A percentile compares a stretch with the other conserved stretches of the same genome.
phyloP scores from a whole-genome alignment of 2,329 filamentous ascomycete genomes.

The Epichloe sp. region DNA sequence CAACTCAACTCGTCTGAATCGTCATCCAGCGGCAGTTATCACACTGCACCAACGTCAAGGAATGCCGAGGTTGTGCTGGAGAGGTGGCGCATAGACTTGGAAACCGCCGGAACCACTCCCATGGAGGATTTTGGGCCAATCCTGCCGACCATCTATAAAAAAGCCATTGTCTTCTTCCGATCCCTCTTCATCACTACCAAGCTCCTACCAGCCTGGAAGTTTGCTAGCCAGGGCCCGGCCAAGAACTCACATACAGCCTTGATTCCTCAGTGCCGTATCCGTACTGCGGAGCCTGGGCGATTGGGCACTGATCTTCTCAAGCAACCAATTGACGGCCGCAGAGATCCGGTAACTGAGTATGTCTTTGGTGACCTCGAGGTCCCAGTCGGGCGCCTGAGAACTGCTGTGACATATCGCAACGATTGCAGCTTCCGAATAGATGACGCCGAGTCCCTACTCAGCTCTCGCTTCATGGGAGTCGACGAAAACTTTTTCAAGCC shows the following conservation, averaged over 20 bases:
- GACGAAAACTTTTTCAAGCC: conserved; percentile 82
- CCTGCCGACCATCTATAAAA: conserved; percentile 89
- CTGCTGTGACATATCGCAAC: conserved; percentile 71
- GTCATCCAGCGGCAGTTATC: conserved; percentile 32
- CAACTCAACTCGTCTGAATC: conserved; percentile 55
- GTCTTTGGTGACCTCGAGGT: conserved; percentile 75
- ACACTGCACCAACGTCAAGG: conserved; percentile 27
- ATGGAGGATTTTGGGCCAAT: conserved; percentile 46
- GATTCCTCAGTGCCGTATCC: conserved; percentile 68
- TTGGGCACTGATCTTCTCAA: conserved; percentile 52
- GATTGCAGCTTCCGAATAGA: conserved; percentile 87
- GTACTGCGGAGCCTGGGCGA: conserved; percentile 43
- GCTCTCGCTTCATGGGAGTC: conserved; percentile 83
- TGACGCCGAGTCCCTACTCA: conserved; percentile 79
- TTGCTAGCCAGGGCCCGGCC: conserved; percentile 57
- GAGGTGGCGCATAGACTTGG: conserved; percentile 74
- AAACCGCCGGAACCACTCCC: conserved; percentile 33
- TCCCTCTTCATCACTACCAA: conserved; percentile 79
- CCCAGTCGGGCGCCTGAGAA: conserved; percentile 70
- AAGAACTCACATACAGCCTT: conserved; percentile 57
- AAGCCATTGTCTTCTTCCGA: conserved; percentile 87
- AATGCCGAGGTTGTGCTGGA: conserved; percentile 73
- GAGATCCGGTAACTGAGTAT: conserved; percentile 52
- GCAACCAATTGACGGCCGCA: conserved; percentile 23
- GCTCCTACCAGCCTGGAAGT: conserved; percentile 76